A percentile compares a stretch with the other conserved stretches of the same genome.
Conservation (phyloP, 768 basidiomycete species). For the Lentinula boryana region DNA sequence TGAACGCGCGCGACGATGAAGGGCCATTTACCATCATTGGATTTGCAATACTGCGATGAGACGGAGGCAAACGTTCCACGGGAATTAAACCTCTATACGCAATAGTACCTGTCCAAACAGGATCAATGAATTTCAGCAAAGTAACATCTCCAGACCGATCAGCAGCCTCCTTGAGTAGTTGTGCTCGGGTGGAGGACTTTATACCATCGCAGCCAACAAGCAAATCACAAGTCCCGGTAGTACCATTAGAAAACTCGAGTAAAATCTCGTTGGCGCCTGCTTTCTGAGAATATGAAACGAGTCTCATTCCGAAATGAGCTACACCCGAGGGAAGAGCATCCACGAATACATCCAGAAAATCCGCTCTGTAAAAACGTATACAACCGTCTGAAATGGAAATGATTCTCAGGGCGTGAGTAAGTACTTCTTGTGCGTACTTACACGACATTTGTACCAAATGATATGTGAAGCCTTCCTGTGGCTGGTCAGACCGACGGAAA, state of each 20-base stretch:
- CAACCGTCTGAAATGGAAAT: conserved; percentile 22
- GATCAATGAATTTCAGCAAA: conserved; percentile 29
- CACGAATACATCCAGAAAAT: conserved; percentile 38
- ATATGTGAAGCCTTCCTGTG: conserved; percentile 31
- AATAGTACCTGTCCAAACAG: conserved; percentile 38
- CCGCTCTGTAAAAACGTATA: conserved; percentile 43
- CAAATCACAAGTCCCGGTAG: conserved; percentile 30
- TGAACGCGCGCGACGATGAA: neutral
- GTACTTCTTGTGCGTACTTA: conserved; percentile 10
- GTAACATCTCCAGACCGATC: conserved; percentile 16
- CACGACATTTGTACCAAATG: conserved; percentile 36
- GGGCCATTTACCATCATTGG: conserved; percentile 37
- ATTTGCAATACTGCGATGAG: conserved; percentile 25
- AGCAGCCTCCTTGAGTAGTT: conserved; percentile 22
- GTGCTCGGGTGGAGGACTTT: conserved; percentile 26
- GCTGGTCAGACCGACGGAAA: conserved; percentile 36
- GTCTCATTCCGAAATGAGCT: conserved; percentile 32
- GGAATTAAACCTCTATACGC: conserved; percentile 43
- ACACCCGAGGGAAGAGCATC: conserved; percentile 25
- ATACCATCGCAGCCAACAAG: conserved; percentile 44
- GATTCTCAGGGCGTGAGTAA: neutral
- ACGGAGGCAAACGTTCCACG: conserved; percentile 23
- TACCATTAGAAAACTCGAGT: conserved; percentile 25
- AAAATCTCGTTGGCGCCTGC: conserved; percentile 12
- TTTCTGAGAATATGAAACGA: conserved; percentile 20